phyloP scores from a whole-genome alignment of 257 asterid species.

The Verbena officinalis region DNA sequence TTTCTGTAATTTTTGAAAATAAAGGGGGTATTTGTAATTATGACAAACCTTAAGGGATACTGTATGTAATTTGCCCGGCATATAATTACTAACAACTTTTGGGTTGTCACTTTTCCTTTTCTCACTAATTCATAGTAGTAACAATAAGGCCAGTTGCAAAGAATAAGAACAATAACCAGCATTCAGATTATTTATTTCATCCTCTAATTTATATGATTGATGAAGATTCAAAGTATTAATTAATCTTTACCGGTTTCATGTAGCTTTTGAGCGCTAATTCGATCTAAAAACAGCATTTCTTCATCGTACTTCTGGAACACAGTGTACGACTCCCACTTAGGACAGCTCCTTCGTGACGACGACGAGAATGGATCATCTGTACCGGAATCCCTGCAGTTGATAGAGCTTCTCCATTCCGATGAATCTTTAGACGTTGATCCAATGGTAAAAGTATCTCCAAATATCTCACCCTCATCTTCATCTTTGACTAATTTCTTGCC shows the following conservation, averaged over 20 bases:
- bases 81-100: too few species aligned
- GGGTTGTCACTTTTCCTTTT: too few species aligned
- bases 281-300: conserved; percentile 85
- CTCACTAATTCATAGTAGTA: too few species aligned
- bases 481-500: conserved; percentile 58
- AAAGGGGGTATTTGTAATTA: too few species aligned
- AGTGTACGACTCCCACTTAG: conserved; percentile 94
- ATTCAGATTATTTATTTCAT: too few species aligned
- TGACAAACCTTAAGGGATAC: too few species aligned
- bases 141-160: too few species aligned
- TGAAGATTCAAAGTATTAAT: too few species aligned
- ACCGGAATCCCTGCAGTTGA: conserved; percentile 55
- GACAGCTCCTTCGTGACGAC: conserved; percentile 88
- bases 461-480: conserved; percentile 53
- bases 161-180: too few species aligned
- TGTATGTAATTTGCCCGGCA: too few species aligned
- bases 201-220: too few species aligned
- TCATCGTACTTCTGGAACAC: conserved; percentile 91
- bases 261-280: conserved; percentile 76
- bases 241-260: conserved; percentile 95
- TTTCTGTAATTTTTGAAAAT: too few species aligned
- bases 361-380: conserved; percentile 88
- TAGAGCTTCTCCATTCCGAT: conserved; percentile 88
- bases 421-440: conserved; percentile 93
- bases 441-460: conserved; percentile 69